A percentile compares a stretch with the other conserved stretches of the same genome.
phyloP scores from a whole-genome alignment of 2,329 filamentous ascomycete genomes.

The Arthrobotrys entomopaga region DNA sequence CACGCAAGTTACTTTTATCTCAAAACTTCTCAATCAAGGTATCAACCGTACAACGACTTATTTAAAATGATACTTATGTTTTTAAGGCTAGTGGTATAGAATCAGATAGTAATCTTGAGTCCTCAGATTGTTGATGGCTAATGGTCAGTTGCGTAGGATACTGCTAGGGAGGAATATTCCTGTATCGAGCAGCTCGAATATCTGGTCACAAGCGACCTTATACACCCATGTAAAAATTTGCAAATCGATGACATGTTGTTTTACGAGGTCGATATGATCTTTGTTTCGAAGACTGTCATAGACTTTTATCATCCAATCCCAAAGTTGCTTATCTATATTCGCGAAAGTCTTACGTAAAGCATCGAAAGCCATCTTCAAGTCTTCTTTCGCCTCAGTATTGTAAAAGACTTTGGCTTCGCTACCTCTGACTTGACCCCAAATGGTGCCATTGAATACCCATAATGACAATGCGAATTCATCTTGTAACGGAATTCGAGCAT shows the following conservation, averaged over 20 bases:
- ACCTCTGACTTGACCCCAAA: background rate
- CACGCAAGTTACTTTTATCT: too few species aligned
- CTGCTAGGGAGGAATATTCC: background rate
- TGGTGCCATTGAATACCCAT: constrained; percentile 30
- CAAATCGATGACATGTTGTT: constrained; percentile 2
- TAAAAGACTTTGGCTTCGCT: background rate
- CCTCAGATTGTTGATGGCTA: too few species aligned
- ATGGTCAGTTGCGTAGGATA: background rate
- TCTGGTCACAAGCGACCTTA: background rate
- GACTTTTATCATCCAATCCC: background rate
- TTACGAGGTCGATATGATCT: constrained; percentile 12
- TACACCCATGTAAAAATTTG: constrained; percentile 26
- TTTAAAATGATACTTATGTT: too few species aligned
- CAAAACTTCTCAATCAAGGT: too few species aligned
- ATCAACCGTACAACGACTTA: too few species aligned
- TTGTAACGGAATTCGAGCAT: background rate
- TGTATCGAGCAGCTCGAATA: constrained; percentile 8
- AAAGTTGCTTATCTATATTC: background rate
- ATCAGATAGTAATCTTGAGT: too few species aligned
- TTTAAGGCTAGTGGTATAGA: too few species aligned
- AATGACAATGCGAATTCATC: constrained; percentile 2
- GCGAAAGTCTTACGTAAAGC: background rate
- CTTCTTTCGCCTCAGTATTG: constrained; percentile 24
- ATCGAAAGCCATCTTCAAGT: constrained; percentile 20
- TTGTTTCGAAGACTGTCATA: background rate